A percentile compares a stretch with the other conserved stretches of the same genome.
phyloP scores from a whole-genome alignment of 192 early-diverging fungal genomes.

The Neocallimastix lanati region DNA sequence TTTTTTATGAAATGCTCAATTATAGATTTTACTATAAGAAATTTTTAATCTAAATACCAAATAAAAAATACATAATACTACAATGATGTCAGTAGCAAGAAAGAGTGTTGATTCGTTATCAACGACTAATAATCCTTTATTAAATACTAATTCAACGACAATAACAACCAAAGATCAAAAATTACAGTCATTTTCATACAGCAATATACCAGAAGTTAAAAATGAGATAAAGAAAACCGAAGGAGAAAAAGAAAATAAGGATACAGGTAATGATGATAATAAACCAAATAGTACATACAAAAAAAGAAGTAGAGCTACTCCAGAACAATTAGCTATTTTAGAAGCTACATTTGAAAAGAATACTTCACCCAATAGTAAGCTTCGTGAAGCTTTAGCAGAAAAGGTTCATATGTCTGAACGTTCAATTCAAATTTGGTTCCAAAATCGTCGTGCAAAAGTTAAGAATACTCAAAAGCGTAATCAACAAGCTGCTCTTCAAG shows the following conservation, averaged over 20 bases:
- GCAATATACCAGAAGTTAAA: neutral
- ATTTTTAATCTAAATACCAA: no score
- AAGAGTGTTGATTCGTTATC: no score
- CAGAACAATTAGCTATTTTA: slow-evolving; percentile 37
- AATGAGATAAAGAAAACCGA: neutral
- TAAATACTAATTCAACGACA: neutral
- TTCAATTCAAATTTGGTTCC: slow-evolving; percentile 70
- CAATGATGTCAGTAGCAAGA: no score
- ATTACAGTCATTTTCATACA: neutral
- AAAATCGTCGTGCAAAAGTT: slow-evolving; percentile 60
- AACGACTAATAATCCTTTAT: no score
- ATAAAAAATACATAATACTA: no score
- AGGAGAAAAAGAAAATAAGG: no score
- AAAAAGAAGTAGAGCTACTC: slow-evolving; percentile 25
- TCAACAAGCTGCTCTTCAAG: slow-evolving; percentile 13
- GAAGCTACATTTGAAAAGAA: slow-evolving; percentile 50
- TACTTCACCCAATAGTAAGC: slow-evolving; percentile 43
- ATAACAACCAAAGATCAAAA: neutral
- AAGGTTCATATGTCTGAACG: slow-evolving; percentile 51
- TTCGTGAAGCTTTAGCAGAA: slow-evolving; percentile 45
- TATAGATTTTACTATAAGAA: no score
- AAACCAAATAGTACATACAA: neutral
- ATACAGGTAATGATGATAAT: no score
- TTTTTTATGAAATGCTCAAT: no score
- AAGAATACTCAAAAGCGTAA: slow-evolving; percentile 39